Base-by-base conservation (phyloP, 2,329 filamentous ascomycete genomes). In the Ophiostoma tasmaniense region DNA sequence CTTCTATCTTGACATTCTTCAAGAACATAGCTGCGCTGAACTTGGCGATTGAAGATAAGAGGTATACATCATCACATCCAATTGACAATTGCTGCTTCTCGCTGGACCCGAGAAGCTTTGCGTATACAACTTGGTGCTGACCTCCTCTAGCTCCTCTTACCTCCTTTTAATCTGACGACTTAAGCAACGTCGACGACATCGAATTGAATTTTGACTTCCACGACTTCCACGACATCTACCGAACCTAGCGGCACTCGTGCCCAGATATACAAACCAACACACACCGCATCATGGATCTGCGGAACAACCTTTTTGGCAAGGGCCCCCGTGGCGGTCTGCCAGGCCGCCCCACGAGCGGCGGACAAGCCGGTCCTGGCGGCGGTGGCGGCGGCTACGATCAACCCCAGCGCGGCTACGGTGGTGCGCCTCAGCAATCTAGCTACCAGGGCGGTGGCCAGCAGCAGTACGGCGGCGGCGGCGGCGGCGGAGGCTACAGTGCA, bases 291-390 rank as follows among this genome's bases (percentile, higher is more conserved):
- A 81, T 81, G 79, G 78, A 80, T 73, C 68, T 77, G 71, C 76
- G 80, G 71, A 79, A 81, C 74, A 81, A 81, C 72, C 77, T 83
- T 55, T 81, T 81, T 71, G 80, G 81, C 62, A 78, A 78, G 71
- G 77, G 79, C 7, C 76, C 78, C 35, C 78, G 65, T 73, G 78
- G 70, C 65, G 77, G 72, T 64, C 73, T 75, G 66, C 76, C 73
- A n/a, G 75, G 70, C 1, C 76, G 76, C 8, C 75, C 72, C 65
- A 68, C 70, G 20, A 71, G 75, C 70, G 73, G 73, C 20, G 68
- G 66, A 20, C 67, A 67, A 50, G n/a, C 64, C 37, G 35, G 37
- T 7, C 28, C 28, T 20, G 30, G 30, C 10, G 33, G 25, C 35
- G 66, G 67, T 66, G 39, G 67, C 50, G 50, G 50, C 22, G 59